Evolutionary conservation across 345 rosid genomes (phyloP).

Genomic region (Cochlearia excelsa): DNA sequence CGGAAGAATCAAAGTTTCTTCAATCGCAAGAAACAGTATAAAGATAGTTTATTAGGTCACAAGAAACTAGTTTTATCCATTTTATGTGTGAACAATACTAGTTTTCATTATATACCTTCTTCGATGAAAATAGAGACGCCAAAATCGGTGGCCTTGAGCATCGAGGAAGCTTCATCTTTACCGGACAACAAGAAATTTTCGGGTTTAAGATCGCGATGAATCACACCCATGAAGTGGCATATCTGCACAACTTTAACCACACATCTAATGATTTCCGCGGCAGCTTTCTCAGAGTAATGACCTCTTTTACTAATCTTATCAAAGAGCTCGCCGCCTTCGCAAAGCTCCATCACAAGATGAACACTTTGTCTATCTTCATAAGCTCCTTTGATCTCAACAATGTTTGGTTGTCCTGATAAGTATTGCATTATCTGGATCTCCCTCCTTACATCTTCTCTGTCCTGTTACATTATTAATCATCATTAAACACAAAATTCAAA

Average conservation of each 20-base stretch:
- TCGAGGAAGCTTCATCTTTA: constrained; percentile 52
- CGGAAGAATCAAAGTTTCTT: too few species aligned
- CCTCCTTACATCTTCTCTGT: constrained; percentile 67
- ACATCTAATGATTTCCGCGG: constrained; percentile 55
- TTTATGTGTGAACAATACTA: neutral
- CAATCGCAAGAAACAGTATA: neutral
- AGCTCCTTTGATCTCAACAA: constrained; percentile 75
- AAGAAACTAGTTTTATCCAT: neutral
- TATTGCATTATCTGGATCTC: constrained; percentile 87
- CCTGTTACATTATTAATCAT: constrained; percentile 27
- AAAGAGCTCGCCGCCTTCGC: constrained; percentile 31
- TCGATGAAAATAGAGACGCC: constrained; percentile 83
- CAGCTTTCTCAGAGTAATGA: constrained; percentile 76
- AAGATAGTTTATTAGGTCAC: constrained; percentile 5
- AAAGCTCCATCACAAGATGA: constrained; percentile 26
- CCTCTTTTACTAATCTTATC: constrained; percentile 71
- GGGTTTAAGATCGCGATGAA: constrained; percentile 88
- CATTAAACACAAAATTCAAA: neutral
- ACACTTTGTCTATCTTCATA: constrained; percentile 74
- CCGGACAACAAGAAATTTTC: constrained; percentile 77
- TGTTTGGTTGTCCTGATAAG: constrained; percentile 76
- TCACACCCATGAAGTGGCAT: constrained; percentile 87
- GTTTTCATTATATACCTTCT: constrained; percentile 47
- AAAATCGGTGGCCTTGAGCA: constrained; percentile 80
- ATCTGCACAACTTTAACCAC: constrained; percentile 72